phyloP scores from a whole-genome alignment of 257 asterid genomes.

The Jacaranda copaia region DNA sequence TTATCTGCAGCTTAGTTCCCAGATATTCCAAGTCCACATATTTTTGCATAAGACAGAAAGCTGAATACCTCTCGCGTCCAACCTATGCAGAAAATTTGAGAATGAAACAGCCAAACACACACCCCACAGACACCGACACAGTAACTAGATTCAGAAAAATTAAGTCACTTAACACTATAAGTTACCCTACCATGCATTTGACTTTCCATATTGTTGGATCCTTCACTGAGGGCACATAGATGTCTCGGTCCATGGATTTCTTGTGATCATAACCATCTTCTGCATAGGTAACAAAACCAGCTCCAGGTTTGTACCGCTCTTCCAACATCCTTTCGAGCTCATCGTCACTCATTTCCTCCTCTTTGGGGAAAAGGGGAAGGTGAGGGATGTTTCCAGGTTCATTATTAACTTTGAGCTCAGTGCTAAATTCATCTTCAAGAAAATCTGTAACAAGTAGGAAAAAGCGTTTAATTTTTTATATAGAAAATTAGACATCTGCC shows the following conservation, averaged over 20 bases:
- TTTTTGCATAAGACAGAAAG: constrained; percentile 95
- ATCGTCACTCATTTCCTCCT: constrained; percentile 80
- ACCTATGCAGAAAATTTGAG: constrained; percentile 53
- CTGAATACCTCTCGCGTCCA: constrained; percentile 93
- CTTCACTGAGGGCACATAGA: constrained; percentile 53
- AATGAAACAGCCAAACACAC: constrained; percentile 22
- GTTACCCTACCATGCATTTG: constrained; percentile 82
- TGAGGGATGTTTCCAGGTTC: constrained; percentile 54
- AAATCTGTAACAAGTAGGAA: constrained; percentile 48
- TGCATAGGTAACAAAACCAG: constrained; percentile 63
- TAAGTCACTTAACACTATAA: constrained; percentile 19
- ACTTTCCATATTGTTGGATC: constrained; percentile 89
- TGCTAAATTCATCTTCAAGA: constrained; percentile 54
- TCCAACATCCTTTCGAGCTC: constrained; percentile 72
- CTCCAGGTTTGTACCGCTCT: constrained; percentile 79
- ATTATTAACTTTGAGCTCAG: constrained; percentile 38
- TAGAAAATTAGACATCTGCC: neutral
- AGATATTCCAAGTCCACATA: constrained; percentile 65
- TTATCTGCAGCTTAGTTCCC: constrained; percentile 77
- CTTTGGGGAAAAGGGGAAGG: constrained; percentile 64
- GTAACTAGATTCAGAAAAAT: constrained; percentile 7
- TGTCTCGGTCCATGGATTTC: constrained; percentile 45
- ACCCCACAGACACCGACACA: neutral
- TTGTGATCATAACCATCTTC: constrained; percentile 71
- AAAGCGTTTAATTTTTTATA: neutral